A percentile compares a stretch with the other conserved stretches of the same genome.
Evolutionary conservation across 495 filamentous ascomycete genomes (phyloP).

Genomic region (Aspergillus ellipticus): DNA sequence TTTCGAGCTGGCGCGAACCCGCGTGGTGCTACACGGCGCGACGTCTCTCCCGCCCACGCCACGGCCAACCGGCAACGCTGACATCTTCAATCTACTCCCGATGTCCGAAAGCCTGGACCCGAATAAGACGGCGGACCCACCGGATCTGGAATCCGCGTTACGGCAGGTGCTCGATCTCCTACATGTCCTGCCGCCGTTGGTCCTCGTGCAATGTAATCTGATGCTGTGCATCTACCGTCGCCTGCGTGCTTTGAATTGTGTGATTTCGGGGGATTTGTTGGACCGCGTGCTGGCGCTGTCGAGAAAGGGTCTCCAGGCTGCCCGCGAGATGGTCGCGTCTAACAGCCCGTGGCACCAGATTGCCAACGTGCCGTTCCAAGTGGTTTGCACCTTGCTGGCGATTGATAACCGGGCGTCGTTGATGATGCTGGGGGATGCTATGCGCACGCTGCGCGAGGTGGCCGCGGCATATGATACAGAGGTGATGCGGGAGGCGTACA

Average conservation of each 20-base stretch:
- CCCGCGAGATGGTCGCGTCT: slow-evolving; percentile 33
- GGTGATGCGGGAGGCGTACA: slow-evolving; percentile 50
- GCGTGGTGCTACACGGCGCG: slow-evolving; percentile 42
- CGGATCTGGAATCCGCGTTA: slow-evolving; percentile 37
- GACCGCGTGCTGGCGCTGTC: slow-evolving; percentile 36
- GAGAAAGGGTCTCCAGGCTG: slow-evolving; percentile 33
- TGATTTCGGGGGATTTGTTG: slow-evolving; percentile 28
- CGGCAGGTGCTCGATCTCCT: slow-evolving; percentile 32
- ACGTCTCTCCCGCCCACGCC: slow-evolving; percentile 28
- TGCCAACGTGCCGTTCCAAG: slow-evolving; percentile 53
- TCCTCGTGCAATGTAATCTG: slow-evolving; percentile 49
- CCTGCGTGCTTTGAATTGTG: slow-evolving; percentile 41
- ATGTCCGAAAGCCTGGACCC: slow-evolving; percentile 45
- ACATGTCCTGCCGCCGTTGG: slow-evolving; percentile 34
- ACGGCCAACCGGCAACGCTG: slow-evolving; percentile 18
- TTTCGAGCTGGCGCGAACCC: slow-evolving; percentile 52
- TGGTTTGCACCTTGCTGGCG: slow-evolving; percentile 49
- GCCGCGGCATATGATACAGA: slow-evolving; percentile 40
- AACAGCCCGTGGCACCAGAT: slow-evolving; percentile 52
- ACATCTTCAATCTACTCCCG: slow-evolving; percentile 43
- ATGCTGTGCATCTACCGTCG: slow-evolving; percentile 52
- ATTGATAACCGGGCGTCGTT: slow-evolving; percentile 49
- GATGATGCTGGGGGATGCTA: slow-evolving; percentile 42
- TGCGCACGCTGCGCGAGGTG: slow-evolving; percentile 48
- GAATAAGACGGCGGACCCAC: slow-evolving; percentile 28